Conservation (phyloP, 306 rosid species). For the Ochetophila trinervis region DNA sequence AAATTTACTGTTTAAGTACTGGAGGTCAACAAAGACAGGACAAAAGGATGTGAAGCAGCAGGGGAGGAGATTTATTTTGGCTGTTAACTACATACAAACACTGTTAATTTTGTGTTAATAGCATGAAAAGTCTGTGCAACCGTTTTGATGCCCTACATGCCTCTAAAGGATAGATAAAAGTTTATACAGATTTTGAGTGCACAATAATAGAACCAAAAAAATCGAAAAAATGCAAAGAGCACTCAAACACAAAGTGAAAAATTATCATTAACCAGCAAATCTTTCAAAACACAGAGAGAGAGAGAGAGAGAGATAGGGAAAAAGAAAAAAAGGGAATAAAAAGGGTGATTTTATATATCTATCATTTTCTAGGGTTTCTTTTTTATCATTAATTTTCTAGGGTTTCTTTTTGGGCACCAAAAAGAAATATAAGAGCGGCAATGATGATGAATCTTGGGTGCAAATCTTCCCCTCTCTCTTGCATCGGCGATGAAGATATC, state of each 20-base stretch:
- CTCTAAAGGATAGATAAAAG: background rate
- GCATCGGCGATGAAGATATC: slow-evolving; percentile 62
- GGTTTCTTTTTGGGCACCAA: slow-evolving; percentile 38
- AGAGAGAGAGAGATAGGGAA: slow-evolving; percentile 1
- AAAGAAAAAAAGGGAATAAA: background rate
- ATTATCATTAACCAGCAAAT: slow-evolving; percentile 39
- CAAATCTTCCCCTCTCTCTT: slow-evolving; percentile 43
- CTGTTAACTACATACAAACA: background rate
- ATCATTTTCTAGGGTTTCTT: slow-evolving; percentile 43
- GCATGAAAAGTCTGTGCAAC: slow-evolving; percentile 49
- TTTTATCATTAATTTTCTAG: slow-evolving; percentile 15
- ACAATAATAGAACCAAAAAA: slow-evolving; percentile 50
- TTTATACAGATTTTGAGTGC: slow-evolving; percentile 49
- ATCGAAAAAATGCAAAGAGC: slow-evolving; percentile 20
- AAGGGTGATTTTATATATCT: slow-evolving; percentile 21
- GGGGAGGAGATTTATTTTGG: background rate
- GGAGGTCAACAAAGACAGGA: slow-evolving; percentile 60
- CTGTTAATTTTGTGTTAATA: background rate
- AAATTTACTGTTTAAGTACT: slow-evolving; percentile 46
- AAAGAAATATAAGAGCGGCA: slow-evolving; percentile 47
- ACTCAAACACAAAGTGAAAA: slow-evolving; percentile 25
- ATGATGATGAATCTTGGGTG: slow-evolving; percentile 93
- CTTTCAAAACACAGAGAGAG: slow-evolving; percentile 26
- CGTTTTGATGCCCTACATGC: slow-evolving; percentile 21
- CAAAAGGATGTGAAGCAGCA: background rate